Evolutionary conservation across 495 filamentous ascomycete genomes (phyloP).

Genomic region (Aspergillus leporis): DNA sequence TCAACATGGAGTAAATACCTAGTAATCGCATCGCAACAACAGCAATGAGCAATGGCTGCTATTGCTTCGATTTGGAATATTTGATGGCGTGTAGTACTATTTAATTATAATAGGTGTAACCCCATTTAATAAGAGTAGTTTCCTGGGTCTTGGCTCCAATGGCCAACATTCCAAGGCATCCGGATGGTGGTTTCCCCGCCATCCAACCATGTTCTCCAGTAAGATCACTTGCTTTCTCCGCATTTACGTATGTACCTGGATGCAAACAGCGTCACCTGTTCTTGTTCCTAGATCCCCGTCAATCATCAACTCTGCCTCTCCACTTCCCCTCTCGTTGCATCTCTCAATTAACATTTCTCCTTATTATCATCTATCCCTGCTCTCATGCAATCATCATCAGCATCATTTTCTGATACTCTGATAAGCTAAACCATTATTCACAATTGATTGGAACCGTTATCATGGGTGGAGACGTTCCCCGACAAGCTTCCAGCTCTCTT

Average conservation of each 20-base stretch:
- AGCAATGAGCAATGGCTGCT: no score
- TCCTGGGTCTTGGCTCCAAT: background rate
- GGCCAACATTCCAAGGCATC: background rate
- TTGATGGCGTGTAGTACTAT: background rate
- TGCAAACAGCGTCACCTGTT: slow-evolving; percentile 12
- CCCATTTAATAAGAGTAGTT: background rate
- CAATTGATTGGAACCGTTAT: slow-evolving; percentile 17
- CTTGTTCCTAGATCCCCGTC: slow-evolving; percentile 4
- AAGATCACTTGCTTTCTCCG: slow-evolving; percentile 12
- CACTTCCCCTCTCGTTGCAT: slow-evolving; percentile 10
- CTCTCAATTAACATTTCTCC: slow-evolving; percentile 16
- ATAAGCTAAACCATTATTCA: slow-evolving; percentile 8
- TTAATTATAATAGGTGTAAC: background rate
- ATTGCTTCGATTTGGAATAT: no score
- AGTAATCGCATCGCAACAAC: no score
- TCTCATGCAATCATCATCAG: slow-evolving; percentile 6
- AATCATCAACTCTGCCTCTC: background rate
- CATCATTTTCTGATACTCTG: background rate
- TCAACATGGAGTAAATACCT: no score
- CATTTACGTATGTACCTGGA: slow-evolving; percentile 9
- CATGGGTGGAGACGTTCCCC: slow-evolving; percentile 51
- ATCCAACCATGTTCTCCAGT: background rate
- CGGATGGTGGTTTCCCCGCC: slow-evolving; percentile 4
- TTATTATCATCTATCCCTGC: slow-evolving; percentile 5
- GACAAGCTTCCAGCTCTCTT: slow-evolving; percentile 47